Evolutionary conservation across 176 grass and related monocot genomes (phyloP).

Genomic region (Aegilops tauschii): DNA sequence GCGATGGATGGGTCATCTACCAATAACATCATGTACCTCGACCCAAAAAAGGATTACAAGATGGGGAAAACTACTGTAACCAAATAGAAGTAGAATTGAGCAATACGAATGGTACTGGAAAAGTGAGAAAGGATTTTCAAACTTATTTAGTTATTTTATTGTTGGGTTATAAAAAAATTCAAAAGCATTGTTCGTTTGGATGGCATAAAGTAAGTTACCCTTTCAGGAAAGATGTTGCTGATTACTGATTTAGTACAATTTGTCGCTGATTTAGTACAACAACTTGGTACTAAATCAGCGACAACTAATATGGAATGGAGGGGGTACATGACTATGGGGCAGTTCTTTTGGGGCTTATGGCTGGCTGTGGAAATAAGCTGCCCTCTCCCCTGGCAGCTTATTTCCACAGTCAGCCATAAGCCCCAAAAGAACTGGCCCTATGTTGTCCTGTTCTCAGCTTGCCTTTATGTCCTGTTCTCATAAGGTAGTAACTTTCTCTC

Average conservation of each 20-base stretch:
- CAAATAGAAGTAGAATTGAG: slow-evolving; percentile 2
- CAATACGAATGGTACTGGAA: neutral
- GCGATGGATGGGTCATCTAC: neutral
- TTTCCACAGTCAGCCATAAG: too few relatives aligned
- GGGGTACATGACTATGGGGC: too few relatives aligned
- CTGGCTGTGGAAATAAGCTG: too few relatives aligned
- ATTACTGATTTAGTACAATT: too few relatives aligned
- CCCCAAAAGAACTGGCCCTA: neutral
- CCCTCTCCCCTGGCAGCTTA: too few relatives aligned
- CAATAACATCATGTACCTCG: neutral
- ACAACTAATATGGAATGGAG: too few relatives aligned
- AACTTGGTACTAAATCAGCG: too few relatives aligned
- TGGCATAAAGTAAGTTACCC: neutral
- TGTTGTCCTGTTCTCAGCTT: neutral
- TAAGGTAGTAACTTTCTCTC: slow-evolving; percentile 27
- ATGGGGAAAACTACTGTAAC: neutral
- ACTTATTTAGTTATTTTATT: neutral
- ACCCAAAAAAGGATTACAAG: neutral
- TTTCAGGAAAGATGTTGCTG: neutral
- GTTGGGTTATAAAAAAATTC: neutral
- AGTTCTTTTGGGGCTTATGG: too few relatives aligned
- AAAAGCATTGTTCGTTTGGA: neutral
- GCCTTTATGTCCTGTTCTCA: neutral
- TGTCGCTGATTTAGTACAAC: too few relatives aligned
- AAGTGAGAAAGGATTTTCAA: neutral